Percentiles rank a stretch among this genome's conserved stretches.
Evolutionary conservation across 139 green algal genomes (phyloP).

Genomic region (Chlorella sorokiniana): DNA sequence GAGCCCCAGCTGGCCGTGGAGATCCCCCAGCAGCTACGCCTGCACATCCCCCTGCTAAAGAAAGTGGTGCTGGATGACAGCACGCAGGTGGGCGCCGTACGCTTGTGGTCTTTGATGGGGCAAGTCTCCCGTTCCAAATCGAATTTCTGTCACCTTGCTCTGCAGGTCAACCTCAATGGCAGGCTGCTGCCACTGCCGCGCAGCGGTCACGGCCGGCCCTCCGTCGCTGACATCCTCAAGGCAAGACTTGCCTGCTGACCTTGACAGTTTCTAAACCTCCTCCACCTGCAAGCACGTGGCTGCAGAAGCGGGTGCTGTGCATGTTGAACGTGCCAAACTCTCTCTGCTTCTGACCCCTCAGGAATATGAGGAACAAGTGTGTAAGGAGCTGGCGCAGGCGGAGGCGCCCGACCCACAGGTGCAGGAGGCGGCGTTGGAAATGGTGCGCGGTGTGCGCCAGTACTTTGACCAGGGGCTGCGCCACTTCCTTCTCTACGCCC

Average conservation of each 20-base stretch:
- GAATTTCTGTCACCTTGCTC: not conserved
- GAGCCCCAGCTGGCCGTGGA: constrained; percentile 16
- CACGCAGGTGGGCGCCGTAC: constrained; percentile 51
- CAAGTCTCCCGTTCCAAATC: not conserved
- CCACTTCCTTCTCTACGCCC: constrained; percentile 80
- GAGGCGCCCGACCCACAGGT: constrained; percentile 38
- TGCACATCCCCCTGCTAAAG: constrained; percentile 72
- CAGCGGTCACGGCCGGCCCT: constrained; percentile 46
- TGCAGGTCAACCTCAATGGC: constrained; percentile 54
- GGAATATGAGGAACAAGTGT: constrained; percentile 27
- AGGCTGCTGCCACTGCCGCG: constrained; percentile 69
- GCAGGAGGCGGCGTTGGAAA: constrained; percentile 29
- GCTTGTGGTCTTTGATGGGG: not conserved
- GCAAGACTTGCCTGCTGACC: constrained; percentile 55
- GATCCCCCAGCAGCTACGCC: constrained; percentile 52
- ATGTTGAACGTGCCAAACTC: not conserved
- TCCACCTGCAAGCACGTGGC: not conserved
- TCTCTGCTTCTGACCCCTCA: not conserved
- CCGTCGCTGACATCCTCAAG: constrained; percentile 58
- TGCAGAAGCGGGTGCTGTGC: not conserved
- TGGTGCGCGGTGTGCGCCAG: constrained; percentile 51
- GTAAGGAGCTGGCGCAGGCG: constrained; percentile 3
- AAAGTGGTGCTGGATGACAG: constrained; percentile 80
- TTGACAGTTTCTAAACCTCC: not conserved
- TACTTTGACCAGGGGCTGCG: constrained; percentile 89